phyloP scores from a whole-genome alignment of 73 alveolate genomes.

The Uronychia setigera region DNA sequence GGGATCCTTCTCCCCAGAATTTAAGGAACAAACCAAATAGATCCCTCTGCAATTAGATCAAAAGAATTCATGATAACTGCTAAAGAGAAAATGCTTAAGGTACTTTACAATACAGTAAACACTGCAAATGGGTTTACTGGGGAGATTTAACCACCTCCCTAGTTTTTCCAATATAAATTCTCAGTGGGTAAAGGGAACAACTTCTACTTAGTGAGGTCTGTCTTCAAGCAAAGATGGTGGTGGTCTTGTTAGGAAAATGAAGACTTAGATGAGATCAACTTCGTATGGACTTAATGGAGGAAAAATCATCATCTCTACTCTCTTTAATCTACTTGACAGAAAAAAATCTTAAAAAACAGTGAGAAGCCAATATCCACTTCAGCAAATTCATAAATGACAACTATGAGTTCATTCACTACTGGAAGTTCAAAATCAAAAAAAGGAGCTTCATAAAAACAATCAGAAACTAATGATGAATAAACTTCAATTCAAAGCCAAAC shows the following conservation, averaged over 20 bases:
- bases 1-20: background rate
- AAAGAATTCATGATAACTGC: background rate
- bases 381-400: background rate
- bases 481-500: background rate
- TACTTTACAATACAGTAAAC: background rate
- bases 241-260: slow-evolving; percentile 65
- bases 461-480: slow-evolving; percentile 6
- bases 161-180: slow-evolving; percentile 51
- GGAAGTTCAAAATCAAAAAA: background rate
- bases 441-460: background rate
- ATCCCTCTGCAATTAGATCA: background rate
- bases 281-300: slow-evolving; percentile 88
- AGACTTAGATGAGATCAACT: slow-evolving; percentile 70
- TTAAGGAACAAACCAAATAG: background rate
- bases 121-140: background rate
- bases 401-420: background rate
- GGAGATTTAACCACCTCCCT: background rate
- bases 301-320: slow-evolving; percentile 29
- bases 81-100: slow-evolving; percentile 2
- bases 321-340: background rate
- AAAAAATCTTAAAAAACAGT: background rate
- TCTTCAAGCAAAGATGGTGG: slow-evolving; percentile 84
- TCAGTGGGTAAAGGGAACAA: slow-evolving; percentile 87
- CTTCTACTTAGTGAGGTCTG: slow-evolving; percentile 64
- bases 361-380: slow-evolving; percentile 7